Evolutionary conservation across 148 eudicot genomes (phyloP).

Genomic region (Rhododendron mucronatum): DNA sequence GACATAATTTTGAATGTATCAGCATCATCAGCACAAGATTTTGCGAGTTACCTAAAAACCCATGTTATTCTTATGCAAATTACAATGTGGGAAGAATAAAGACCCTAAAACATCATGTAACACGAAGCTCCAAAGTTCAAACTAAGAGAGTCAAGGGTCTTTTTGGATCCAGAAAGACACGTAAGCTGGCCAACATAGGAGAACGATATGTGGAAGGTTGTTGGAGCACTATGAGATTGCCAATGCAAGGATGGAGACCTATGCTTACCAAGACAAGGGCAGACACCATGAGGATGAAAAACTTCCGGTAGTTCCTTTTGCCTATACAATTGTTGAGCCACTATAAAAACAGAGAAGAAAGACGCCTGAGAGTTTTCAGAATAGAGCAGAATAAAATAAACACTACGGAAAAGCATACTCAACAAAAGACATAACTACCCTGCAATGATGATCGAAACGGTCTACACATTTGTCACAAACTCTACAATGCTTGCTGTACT

Average conservation of each 20-base stretch:
- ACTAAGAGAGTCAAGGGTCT: background rate
- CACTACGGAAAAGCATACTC: background rate
- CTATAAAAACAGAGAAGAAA: constrained; percentile 30
- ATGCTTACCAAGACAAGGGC: constrained; percentile 77
- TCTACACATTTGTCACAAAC: constrained; percentile 98
- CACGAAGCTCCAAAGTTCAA: background rate
- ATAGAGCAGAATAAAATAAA: background rate
- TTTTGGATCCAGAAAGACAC: background rate
- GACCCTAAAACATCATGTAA: too few species aligned
- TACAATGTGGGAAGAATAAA: too few species aligned
- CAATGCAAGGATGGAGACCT: constrained; percentile 14
- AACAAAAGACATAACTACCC: constrained; percentile 45
- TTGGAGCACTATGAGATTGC: background rate
- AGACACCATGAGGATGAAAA: constrained; percentile 91
- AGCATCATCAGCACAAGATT: background rate
- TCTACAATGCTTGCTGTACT: constrained; percentile 99
- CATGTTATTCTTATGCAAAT: too few species aligned
- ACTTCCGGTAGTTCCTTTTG: constrained; percentile 78
- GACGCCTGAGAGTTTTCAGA: background rate
- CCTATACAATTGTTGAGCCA: constrained; percentile 70
- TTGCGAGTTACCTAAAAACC: background rate
- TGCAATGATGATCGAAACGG: constrained; percentile 93
- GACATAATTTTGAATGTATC: background rate
- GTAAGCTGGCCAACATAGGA: background rate
- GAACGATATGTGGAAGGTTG: constrained; percentile 3